Base-by-base conservation (phyloP, 1,139 yeast species). In the Hanseniaspora uvarum region DNA sequence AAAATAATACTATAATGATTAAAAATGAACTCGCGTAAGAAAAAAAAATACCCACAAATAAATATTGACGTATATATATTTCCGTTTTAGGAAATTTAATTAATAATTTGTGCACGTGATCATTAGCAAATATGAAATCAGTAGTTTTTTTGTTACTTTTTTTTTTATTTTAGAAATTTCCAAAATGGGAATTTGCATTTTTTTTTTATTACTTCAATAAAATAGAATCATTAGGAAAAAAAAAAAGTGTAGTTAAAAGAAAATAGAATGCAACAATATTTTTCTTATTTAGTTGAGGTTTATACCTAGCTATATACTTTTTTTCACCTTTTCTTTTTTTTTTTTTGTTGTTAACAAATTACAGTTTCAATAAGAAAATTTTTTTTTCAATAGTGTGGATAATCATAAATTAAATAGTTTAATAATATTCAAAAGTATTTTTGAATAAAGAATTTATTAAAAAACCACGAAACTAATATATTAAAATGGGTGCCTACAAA, bases 401-500 rank as follows among this genome's bases (percentile, higher is more conserved):
- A n/a, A n/a, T n/a, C n/a, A n/a, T n/a, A n/a, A n/a, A n/a, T n/a
- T n/a, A n/a, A n/a, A n/a, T n/a, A n/a, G n/a, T n/a, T n/a, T n/a
- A n/a, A n/a, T n/a, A n/a, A n/a, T n/a, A n/a, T n/a, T n/a, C n/a
- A n/a, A n/a, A n/a, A n/a, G n/a, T n/a, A n/a, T n/a, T n/a, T n/a
- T n/a, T n/a, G n/a, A n/a, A n/a, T n/a, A n/a, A n/a, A n/a, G n/a
- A n/a, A n/a, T n/a, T n/a, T n/a, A n/a, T n/a, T 26, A 6, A 26
- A 26, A 26, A 44, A 47, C 49, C 50, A 53, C 55, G 50, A 44
- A 46, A 49, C 52, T 46, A 28, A 44, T 24, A 21, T 36, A 57
- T 55, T 55, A 72, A 65, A 73, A 86, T 92, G 98, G 97, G 98
- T 83, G 98, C 98, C 81, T 92, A 92, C 94, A 92, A 92, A 78